phyloP scores from a whole-genome alignment of 495 filamentous ascomycete genomes.

The Tuber umbilicatum region DNA sequence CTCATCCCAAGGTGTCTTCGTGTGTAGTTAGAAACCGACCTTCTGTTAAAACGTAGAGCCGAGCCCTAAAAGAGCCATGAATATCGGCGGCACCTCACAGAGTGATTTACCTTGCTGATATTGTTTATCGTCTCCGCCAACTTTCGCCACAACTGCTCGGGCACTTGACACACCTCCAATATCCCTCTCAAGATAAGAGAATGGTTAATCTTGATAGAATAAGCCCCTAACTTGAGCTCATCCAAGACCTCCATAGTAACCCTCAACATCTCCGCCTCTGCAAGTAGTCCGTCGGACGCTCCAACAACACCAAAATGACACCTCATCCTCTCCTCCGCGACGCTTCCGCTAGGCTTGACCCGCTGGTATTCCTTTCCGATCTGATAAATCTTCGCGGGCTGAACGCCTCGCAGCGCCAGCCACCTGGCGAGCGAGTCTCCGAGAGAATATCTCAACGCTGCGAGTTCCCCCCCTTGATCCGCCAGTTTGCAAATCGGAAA shows the following conservation, averaged over 20 bases:
- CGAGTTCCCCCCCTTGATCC: constrained; percentile 75
- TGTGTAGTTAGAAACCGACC: not conserved
- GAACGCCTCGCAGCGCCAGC: constrained; percentile 70
- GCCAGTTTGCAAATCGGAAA: constrained; percentile 64
- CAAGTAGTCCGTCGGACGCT: constrained; percentile 75
- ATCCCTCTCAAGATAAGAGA: constrained; percentile 85
- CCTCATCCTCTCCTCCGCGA: constrained; percentile 71
- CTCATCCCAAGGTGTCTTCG: constrained; percentile 56
- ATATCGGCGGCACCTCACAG: not conserved
- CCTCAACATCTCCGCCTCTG: constrained; percentile 78
- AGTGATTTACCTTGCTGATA: constrained; percentile 55
- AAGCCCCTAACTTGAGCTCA: constrained; percentile 57
- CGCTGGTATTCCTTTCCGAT: constrained; percentile 65
- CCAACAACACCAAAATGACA: constrained; percentile 94
- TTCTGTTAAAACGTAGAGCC: not conserved
- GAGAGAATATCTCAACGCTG: constrained; percentile 75
- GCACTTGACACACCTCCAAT: constrained; percentile 84
- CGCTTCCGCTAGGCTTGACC: constrained; percentile 52
- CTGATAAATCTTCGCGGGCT: constrained; percentile 74
- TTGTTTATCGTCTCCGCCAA: constrained; percentile 78
- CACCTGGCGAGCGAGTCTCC: constrained; percentile 77
- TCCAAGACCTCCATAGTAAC: constrained; percentile 79
- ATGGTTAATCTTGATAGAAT: constrained; percentile 87
- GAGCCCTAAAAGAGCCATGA: not conserved
- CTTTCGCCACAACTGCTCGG: constrained; percentile 55